These are phyloP conservation scores for Chlorociboria aeruginascens DNA, from an alignment of 495 filamentous ascomycete genomes.

Conservation along the genomic window DNA sequence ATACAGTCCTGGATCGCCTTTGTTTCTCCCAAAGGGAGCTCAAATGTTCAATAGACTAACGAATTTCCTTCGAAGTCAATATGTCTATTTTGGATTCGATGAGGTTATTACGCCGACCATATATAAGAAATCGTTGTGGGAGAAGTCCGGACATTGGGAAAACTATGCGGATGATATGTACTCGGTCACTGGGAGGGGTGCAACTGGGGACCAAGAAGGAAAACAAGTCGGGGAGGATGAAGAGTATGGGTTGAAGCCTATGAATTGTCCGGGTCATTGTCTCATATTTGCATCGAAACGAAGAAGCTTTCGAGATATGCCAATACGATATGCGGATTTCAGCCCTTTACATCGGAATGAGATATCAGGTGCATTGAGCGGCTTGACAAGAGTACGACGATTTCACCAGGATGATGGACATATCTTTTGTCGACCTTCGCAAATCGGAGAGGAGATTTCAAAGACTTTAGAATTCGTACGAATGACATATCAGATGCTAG, in stretches of 20 bases:
- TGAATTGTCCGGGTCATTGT: conserved; percentile 96
- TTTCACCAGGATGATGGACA: conserved; percentile 97
- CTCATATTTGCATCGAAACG: conserved; percentile 63
- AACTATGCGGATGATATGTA: conserved; percentile 97
- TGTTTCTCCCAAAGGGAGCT: conserved; percentile 79
- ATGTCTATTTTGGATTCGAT: conserved; percentile 75
- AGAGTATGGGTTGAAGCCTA: conserved; percentile 86
- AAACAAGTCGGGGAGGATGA: conserved; percentile 44
- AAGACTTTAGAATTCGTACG: conserved; percentile 71
- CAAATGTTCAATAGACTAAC: conserved; percentile 80
- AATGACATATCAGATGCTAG: conserved; percentile 63
- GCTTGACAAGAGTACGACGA: conserved; percentile 76
- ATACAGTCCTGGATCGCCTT: conserved; percentile 78
- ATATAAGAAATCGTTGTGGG: conserved; percentile 86
- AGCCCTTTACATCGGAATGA: conserved; percentile 88
- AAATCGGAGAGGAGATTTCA: conserved; percentile 72
- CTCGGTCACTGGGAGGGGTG: conserved; percentile 57
- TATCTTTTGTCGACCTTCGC: conserved; percentile 79
- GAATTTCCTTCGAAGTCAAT: conserved; percentile 76
- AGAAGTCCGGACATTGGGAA: conserved; percentile 80
- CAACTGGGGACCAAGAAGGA: conserved; percentile 30
- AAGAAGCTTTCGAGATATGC: conserved; percentile 71
- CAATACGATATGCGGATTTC: conserved; percentile 88
- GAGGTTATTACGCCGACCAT: conserved; percentile 91
- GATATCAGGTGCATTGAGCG: conserved; percentile 71